Evolutionary conservation across 352 stramenopile genomes (phyloP), one percentile per base, ranked within the genome.

Genomic region (Phytophthora fragariaefolia): DNA sequence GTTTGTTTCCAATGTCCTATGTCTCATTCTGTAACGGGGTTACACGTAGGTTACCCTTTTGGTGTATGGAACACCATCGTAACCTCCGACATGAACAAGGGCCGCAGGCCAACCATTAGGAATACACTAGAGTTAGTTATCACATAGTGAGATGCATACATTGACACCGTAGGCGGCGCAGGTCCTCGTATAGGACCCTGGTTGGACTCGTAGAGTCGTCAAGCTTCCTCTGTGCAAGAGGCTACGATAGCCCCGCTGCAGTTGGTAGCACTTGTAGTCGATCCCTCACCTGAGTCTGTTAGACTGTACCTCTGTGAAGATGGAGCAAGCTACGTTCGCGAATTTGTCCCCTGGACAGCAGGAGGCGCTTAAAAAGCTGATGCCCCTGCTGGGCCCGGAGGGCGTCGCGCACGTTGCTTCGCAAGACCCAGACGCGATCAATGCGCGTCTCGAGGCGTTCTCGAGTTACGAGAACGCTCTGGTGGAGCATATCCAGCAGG

Each of bases 381-480:
- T 46, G 38, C 20, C 38, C 10, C n/a, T 46, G 38, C 4, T 24
- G 15, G 38, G n/a, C 38, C 38, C 17, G 15, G 38, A 46, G 38
- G 38, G 15, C 38, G 38, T 46, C 2, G 17, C 7, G 20, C 23
- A 58, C 22, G 15, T 58, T 38, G 36, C 36, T 13, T 34, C 36
- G 6, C 32, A 38, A 48, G 51, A 6, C 13, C 51, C 36, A 2
- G 51, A 58, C 6, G 51, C 34, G 17, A 28, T 42, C 23, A 50
- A 38, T 7, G 52, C 38, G 38, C 52, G 52, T n/a, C 38, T 59
- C 3, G 52, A 59, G 23, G 52, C 52, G 18, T 59, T 59, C 36
- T 48, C 52, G 15, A 50, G 23, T 48, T 59, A 42, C 20, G 23
- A 50, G 24, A 50, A 48, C 28, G 52, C 38, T 49, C 36, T 59